Conservation (phyloP, 768 basidiomycete genomes). For the Royoungia palumana region DNA sequence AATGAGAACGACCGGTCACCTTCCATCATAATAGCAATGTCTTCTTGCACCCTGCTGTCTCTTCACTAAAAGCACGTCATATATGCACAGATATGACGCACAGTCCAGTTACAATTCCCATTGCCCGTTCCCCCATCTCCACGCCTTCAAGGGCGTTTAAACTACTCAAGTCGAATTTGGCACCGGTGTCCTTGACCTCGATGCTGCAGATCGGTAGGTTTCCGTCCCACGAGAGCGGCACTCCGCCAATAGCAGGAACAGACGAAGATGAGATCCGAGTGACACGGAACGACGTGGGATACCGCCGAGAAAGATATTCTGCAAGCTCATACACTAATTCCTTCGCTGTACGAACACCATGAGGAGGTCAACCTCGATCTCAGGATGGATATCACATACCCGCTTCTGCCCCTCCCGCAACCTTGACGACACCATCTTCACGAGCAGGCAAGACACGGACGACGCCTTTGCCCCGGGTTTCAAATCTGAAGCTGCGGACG, state of each 20-base stretch:
- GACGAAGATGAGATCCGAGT: constrained; percentile 31
- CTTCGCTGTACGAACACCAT: constrained; percentile 42
- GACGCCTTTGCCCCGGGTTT: constrained; percentile 45
- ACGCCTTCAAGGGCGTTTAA: constrained; percentile 14
- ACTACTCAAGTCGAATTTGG: constrained; percentile 48
- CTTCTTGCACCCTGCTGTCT: constrained; percentile 48
- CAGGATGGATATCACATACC: constrained; percentile 12
- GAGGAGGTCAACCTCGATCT: background rate
- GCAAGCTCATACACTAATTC: constrained; percentile 68
- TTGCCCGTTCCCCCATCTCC: constrained; percentile 44
- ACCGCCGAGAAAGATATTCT: constrained; percentile 61
- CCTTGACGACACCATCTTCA: constrained; percentile 38
- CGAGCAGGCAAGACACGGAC: constrained; percentile 43
- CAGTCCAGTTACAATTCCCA: constrained; percentile 61
- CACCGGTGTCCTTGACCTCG: constrained; percentile 46
- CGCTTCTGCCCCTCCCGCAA: constrained; percentile 31
- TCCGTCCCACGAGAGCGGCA: constrained; percentile 39
- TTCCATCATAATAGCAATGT: constrained; percentile 60
- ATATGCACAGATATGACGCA: constrained; percentile 34
- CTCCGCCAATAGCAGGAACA: constrained; percentile 19
- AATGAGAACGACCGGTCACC: constrained; percentile 31
- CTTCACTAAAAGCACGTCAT: constrained; percentile 6
- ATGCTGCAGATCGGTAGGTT: constrained; percentile 49
- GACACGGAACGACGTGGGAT: constrained; percentile 55
- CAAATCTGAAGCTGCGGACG: constrained; percentile 54